A percentile compares a stretch with the other conserved stretches of the same genome.
These are phyloP conservation scores for Dactylellina cionopaga DNA, from an alignment of 2,329 filamentous ascomycete genomes.

Conservation along the genomic window DNA sequence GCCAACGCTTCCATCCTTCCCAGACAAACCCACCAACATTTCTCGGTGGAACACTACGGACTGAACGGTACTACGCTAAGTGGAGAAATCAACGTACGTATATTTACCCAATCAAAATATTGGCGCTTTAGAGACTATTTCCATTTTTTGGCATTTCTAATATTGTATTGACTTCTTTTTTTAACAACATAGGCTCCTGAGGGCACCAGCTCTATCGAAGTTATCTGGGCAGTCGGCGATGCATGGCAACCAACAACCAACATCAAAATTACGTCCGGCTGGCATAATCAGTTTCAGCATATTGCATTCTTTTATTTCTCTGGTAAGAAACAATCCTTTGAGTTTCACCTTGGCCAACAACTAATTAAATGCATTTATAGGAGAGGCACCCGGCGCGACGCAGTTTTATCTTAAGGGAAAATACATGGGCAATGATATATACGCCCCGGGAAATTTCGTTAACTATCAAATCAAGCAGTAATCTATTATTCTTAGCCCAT, in stretches of 20 bases:
- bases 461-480: slow-evolving; percentile 19
- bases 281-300: slow-evolving; percentile 12
- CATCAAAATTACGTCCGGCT: background rate
- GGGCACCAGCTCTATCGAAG: background rate
- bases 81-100: slow-evolving; percentile 20
- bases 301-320: slow-evolving; percentile 7
- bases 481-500: too few species aligned
- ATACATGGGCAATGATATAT: background rate
- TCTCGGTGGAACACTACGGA: too few species aligned
- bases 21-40: too few species aligned
- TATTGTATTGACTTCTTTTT: background rate
- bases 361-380: background rate
- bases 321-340: background rate
- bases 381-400: background rate
- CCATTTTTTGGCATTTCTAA: background rate
- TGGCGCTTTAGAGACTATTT: too few species aligned
- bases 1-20: too few species aligned
- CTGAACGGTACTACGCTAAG: background rate
- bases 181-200: slow-evolving; percentile 5
- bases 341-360: background rate
- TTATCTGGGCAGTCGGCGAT: slow-evolving; percentile 15
- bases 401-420: slow-evolving; percentile 13
- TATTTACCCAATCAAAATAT: too few species aligned
- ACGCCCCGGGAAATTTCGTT: slow-evolving; percentile 21
- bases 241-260: background rate